A percentile compares a stretch with the other conserved stretches of the same genome.
Conservation (phyloP, 805 yeast species). For the Saccharomycopsis guyanensis region DNA sequence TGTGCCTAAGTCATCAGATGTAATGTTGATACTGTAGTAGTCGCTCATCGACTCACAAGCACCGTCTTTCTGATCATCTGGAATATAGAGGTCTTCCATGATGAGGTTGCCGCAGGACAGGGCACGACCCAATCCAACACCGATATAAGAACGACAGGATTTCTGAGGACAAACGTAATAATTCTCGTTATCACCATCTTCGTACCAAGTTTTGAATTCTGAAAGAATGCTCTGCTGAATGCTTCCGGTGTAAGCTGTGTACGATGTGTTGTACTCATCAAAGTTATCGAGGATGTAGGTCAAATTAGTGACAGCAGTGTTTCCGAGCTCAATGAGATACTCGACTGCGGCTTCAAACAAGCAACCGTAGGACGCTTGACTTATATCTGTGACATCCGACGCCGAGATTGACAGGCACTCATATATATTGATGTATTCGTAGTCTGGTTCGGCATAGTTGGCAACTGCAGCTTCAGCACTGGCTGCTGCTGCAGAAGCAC, state of each 20-base stretch:
- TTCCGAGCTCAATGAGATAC: slow-evolving; percentile 14
- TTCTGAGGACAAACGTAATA: slow-evolving; percentile 4
- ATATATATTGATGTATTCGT: slow-evolving; percentile 10
- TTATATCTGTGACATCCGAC: slow-evolving; percentile 1
- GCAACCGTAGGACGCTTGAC: slow-evolving; percentile 14
- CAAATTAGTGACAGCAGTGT: slow-evolving; percentile 9
- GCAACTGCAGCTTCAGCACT: too few species aligned
- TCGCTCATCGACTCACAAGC: slow-evolving; percentile 3
- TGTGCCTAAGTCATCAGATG: slow-evolving; percentile 2
- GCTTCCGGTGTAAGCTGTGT: slow-evolving; percentile 11
- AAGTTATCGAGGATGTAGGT: slow-evolving; percentile 12
- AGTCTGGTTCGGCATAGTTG: slow-evolving; percentile 1
- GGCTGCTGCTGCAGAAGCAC: not conserved
- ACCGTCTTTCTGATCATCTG: not conserved
- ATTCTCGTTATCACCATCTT: not conserved
- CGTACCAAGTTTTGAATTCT: slow-evolving; percentile 13
- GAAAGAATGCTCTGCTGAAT: slow-evolving; percentile 9
- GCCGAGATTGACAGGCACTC: not conserved
- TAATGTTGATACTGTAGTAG: slow-evolving; percentile 9
- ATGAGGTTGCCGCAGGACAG: not conserved
- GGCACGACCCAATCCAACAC: not conserved
- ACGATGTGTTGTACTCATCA: slow-evolving; percentile 7
- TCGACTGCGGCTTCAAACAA: slow-evolving; percentile 7
- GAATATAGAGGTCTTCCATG: slow-evolving; percentile 6
- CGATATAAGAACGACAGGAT: not conserved